Evolutionary conservation across 768 basidiomycete genomes (phyloP).

Genomic region (Agaricus bisporus): DNA sequence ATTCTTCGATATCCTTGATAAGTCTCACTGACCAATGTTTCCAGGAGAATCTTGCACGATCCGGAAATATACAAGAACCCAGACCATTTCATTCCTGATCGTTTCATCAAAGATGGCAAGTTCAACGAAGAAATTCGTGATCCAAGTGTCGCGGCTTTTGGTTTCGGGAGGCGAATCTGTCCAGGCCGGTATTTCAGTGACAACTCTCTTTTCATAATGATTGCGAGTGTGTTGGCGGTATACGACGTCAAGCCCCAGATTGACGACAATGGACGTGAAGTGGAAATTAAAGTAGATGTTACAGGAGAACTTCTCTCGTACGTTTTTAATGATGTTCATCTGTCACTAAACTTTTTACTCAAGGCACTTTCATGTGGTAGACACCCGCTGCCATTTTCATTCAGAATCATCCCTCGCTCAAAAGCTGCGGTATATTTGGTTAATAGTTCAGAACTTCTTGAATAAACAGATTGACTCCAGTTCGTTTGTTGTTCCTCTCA

Average conservation of each 20-base stretch:
- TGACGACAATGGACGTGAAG: conserved; percentile 14
- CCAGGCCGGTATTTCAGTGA: conserved; percentile 16
- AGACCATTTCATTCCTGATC: conserved; percentile 12
- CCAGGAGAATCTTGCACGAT: conserved; percentile 14
- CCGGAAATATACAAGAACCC: conserved; percentile 10
- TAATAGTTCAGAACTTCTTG: neutral
- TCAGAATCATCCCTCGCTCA: neutral
- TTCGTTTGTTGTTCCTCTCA: too few relatives aligned
- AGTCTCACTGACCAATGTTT: neutral
- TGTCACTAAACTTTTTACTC: neutral
- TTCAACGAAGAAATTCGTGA: conserved; percentile 2
- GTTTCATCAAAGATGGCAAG: conserved; percentile 12
- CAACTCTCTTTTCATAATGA: conserved; percentile 12
- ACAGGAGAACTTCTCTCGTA: conserved; percentile 5
- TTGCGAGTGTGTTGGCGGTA: conserved; percentile 13
- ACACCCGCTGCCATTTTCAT: neutral
- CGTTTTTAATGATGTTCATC: neutral
- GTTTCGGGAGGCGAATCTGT: conserved; percentile 13
- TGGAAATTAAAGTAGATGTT: conserved; percentile 9
- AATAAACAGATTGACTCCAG: neutral
- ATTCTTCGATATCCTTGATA: neutral
- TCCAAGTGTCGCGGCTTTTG: conserved; percentile 7
- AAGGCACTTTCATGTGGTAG: neutral
- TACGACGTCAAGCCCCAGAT: conserved; percentile 15
- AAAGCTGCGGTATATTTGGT: neutral